Conservation (phyloP, 345 rosid species). For the Gossypium raimondii region DNA sequence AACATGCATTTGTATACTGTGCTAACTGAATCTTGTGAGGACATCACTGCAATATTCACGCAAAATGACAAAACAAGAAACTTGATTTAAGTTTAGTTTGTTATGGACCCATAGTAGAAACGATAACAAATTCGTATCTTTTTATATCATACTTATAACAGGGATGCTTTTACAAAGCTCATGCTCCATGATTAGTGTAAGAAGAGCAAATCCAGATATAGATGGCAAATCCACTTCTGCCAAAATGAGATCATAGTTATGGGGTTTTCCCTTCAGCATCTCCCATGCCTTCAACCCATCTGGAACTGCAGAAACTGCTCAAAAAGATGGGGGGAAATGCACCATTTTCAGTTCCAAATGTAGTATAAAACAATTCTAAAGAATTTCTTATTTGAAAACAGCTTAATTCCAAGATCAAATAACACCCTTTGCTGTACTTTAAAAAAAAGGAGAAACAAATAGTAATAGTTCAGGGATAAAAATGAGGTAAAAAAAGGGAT, state of each 20-base stretch:
- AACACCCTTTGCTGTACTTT: no score
- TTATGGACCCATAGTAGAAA: neutral
- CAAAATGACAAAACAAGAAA: neutral
- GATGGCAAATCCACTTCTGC: conserved; percentile 91
- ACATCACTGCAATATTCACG: conserved; percentile 79
- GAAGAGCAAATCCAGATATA: conserved; percentile 82
- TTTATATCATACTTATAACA: conserved; percentile 66
- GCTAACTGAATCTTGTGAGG: conserved; percentile 70
- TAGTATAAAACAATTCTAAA: no score
- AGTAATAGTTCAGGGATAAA: no score
- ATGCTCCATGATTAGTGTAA: conserved; percentile 84
- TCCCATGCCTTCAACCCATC: conserved; percentile 99
- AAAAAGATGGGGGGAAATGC: conserved; percentile 16
- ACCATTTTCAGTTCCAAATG: conserved; percentile 10
- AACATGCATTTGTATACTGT: conserved; percentile 90
- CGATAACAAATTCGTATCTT: neutral
- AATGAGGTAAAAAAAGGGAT: no score
- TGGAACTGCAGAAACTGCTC: conserved; percentile 68
- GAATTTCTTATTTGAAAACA: neutral
- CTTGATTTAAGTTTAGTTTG: neutral
- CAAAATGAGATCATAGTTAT: conserved; percentile 65
- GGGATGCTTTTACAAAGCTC: conserved; percentile 86
- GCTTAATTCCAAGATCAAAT: no score
- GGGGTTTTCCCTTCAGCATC: conserved; percentile 60
- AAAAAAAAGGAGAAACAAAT: neutral